Conservation (phyloP, 2,329 filamentous ascomycete genomes). For the Calonectria hongkongensis region DNA sequence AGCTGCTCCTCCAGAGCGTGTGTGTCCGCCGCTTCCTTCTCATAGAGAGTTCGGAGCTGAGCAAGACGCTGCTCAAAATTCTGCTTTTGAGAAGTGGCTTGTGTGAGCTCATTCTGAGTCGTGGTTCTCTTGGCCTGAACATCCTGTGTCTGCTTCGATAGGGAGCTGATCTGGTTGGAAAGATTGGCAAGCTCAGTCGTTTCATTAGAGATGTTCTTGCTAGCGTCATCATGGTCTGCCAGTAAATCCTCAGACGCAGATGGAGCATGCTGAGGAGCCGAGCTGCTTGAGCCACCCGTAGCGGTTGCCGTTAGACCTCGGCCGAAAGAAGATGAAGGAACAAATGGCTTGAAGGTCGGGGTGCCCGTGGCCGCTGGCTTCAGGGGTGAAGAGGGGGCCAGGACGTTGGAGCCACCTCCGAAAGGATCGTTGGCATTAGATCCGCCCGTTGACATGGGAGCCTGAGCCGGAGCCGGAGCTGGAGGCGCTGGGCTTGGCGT, state of each 20-base stretch:
- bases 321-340: constrained; percentile 94
- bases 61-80: constrained; percentile 93
- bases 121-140: constrained; percentile 87
- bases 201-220: constrained; percentile 90
- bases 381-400: constrained; percentile 72
- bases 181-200: constrained; percentile 95
- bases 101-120: constrained; percentile 88
- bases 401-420: constrained; percentile 67
- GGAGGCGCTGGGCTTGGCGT: constrained; percentile 61
- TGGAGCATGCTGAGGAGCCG: constrained; percentile 58
- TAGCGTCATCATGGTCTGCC: constrained; percentile 93
- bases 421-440: constrained; percentile 81
- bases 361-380: constrained; percentile 67
- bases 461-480: constrained; percentile 76
- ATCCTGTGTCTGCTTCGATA: constrained; percentile 96
- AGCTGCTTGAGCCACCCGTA: constrained; percentile 77
- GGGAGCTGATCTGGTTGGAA: constrained; percentile 93
- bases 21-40: constrained; percentile 93
- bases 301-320: constrained; percentile 83
- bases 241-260: constrained; percentile 87
- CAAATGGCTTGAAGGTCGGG: constrained; percentile 88
- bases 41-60: constrained; percentile 91
- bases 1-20: constrained; percentile 90
- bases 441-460: constrained; percentile 82
- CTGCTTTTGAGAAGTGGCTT: constrained; percentile 89